phyloP scores from a whole-genome alignment of 176 grass and related monocot species.

The Canna indica region DNA sequence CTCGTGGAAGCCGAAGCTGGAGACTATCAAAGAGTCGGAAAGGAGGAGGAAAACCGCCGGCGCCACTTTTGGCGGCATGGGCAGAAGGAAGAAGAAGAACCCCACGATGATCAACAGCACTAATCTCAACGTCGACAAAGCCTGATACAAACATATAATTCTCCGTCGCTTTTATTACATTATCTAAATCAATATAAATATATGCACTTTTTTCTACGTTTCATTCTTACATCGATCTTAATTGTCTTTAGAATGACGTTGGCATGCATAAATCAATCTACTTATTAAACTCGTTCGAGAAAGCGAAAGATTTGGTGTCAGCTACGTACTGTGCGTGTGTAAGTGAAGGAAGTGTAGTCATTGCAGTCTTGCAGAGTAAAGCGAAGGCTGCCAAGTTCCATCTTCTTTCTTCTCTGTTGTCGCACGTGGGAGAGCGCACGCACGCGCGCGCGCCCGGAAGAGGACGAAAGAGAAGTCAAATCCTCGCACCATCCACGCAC shows the following conservation, averaged over 20 bases:
- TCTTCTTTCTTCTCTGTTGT: not conserved
- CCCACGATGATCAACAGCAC: not conserved
- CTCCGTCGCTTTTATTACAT: not conserved
- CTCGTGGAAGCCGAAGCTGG: conserved; percentile 26
- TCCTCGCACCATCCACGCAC: not conserved
- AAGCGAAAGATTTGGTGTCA: not conserved
- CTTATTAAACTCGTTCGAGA: no score
- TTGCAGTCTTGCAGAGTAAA: not conserved
- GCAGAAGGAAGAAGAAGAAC: not conserved
- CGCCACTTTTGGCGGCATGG: not conserved
- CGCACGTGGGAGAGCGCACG: not conserved
- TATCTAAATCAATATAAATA: not conserved
- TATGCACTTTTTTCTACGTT: not conserved
- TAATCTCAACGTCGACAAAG: not conserved
- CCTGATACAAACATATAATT: not conserved
- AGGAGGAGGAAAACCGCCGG: not conserved
- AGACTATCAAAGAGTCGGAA: conserved; percentile 19
- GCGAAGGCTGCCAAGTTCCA: not conserved
- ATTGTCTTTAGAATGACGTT: not conserved
- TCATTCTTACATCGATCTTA: not conserved
- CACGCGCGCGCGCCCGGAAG: not conserved
- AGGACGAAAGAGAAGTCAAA: conserved; percentile 9
- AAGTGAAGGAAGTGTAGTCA: no score
- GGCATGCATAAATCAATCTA: not conserved
- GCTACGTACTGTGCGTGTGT: not conserved